Base-by-base conservation (phyloP, 164 flowering plant species). In the Litsea cubeba region DNA sequence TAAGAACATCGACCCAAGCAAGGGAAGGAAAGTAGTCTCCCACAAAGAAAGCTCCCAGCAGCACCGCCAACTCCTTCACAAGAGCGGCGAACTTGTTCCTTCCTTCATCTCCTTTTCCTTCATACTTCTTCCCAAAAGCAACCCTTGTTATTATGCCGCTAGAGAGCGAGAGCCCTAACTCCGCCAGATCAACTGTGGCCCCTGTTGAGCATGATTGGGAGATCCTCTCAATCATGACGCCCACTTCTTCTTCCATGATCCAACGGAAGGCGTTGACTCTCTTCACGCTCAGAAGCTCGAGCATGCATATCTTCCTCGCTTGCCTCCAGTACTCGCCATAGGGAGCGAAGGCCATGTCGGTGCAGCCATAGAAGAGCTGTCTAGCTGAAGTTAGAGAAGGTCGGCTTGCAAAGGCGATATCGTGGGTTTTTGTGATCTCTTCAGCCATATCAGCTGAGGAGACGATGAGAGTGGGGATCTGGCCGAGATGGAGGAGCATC, bases 301-400 rank as follows among this genome's bases (percentile, higher is more conserved):
- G 17, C 1, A 65, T 24, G 20, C 68, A 26, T 15, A 65, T 28
- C 32, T 65, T 65, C 68, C 40, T 65, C 10, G 17, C 40, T 26
- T 28, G 20, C 40, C 68, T 12, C 68, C 68, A 65, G 68, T 28
- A 65, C 32, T 65, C 68, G 4, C 68, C 68, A 26, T 65, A 65
- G 8, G 68, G 68, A 25, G 68, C 17, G 24, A 65, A 65, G 46
- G 68, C 68, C 46, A 65, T 0, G 40, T 65, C 40, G 20, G 3
- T 25, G n/a, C 68, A 3, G 15, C 35, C 68, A 12, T 65, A 65
- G 6, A 65, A 17, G 24, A 65, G 68, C 68, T 65, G 68, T 15
- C 5, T 65, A 35, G 68, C 20, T 0, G 40, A 22, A 15, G 2
- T 65, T 20, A 26, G 5, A 14, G 40, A 3, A 25, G 68, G 68